Base-by-base conservation (phyloP, 768 basidiomycete species). In the Suillus hirtellus region DNA sequence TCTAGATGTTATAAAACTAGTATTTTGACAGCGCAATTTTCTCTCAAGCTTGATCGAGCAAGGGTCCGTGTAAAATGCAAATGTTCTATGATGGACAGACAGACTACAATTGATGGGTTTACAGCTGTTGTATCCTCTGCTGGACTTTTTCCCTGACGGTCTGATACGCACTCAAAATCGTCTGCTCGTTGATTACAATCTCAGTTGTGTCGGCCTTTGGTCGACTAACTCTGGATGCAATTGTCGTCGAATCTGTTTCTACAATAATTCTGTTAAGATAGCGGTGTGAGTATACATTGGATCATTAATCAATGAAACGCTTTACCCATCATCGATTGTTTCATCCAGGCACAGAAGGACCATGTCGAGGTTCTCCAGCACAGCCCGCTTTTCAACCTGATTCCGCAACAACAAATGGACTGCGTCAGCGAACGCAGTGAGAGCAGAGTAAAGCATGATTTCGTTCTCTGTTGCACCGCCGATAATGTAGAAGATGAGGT, bases 171-270 rank as follows among this genome's bases (percentile, higher is more conserved):
- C 81, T 95, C 84, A 96, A 83, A 64, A 97, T 83, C 10, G 95
- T 96, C 79, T 97, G 95, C 79, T 99, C 97, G 81, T 99, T 98
- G 82, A 99, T 96, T 66, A 96, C 90, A 66, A 99, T 97, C 69
- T 99, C 96, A 43, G 90, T 91, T 59, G 96, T 89, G 75, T 99
- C 97, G 17, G 96, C 89, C 66, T 88, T 89, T 49, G 97, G 93
- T 66, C 95, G 80, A 70, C 92, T 96, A 60, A 99, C 97, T 60
- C 97, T 81, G 38, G 95, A 93, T 0, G 95, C 95, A 72, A 99
- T 97, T n/a, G 96, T 91, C 0, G 93, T 86, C 3, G 96, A 82
- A 74, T 99, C 97, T 0, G 96, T 99, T 77, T 99, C 96, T 21
- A 99, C 89, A 67, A 99, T 96, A 72, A 99, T 92, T 19, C 96